Conservation (phyloP, 176 grass and related monocot species). For the Metroxylon sagu region DNA sequence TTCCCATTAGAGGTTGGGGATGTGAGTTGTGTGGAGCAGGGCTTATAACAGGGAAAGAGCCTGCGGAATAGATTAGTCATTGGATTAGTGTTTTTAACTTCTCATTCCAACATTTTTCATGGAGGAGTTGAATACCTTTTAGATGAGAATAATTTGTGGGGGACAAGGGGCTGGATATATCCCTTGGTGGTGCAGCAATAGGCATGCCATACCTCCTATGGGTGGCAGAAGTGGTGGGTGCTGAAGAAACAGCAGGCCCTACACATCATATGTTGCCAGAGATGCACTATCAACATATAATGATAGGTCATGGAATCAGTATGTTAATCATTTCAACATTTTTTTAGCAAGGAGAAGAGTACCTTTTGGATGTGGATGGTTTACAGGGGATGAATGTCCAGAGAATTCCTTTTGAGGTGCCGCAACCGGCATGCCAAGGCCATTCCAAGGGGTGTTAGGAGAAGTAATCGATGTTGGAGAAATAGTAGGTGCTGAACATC, state of each 20-base stretch:
- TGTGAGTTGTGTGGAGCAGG: slow-evolving; percentile 39
- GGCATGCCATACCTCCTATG: not conserved
- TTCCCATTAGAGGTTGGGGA: slow-evolving; percentile 14
- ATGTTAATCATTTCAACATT: slow-evolving; percentile 1
- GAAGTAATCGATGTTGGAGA: not conserved
- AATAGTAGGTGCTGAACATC: not conserved
- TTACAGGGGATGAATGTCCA: not conserved
- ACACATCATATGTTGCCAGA: not conserved
- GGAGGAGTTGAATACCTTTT: too few species aligned
- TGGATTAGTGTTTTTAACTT: not conserved
- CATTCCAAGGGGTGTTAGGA: not conserved
- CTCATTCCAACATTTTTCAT: too few species aligned
- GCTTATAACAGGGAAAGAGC: slow-evolving; percentile 48
- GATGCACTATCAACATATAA: too few species aligned
- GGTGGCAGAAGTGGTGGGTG: not conserved
- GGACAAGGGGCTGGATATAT: not conserved
- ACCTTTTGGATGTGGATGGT: slow-evolving; percentile 19
- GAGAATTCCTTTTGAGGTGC: not conserved
- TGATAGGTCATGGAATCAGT: too few species aligned
- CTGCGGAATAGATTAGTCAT: slow-evolving; percentile 30
- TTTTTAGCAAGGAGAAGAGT: slow-evolving; percentile 15
- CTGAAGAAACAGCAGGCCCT: slow-evolving; percentile 1
- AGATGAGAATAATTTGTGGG: too few species aligned
- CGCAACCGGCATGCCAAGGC: not conserved
- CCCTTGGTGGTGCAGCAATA: slow-evolving; percentile 1